Percentiles rank a stretch among this genome's conserved stretches.
phyloP scores from a whole-genome alignment of 164 flowering plant genomes.

The Vitis amurensis region DNA sequence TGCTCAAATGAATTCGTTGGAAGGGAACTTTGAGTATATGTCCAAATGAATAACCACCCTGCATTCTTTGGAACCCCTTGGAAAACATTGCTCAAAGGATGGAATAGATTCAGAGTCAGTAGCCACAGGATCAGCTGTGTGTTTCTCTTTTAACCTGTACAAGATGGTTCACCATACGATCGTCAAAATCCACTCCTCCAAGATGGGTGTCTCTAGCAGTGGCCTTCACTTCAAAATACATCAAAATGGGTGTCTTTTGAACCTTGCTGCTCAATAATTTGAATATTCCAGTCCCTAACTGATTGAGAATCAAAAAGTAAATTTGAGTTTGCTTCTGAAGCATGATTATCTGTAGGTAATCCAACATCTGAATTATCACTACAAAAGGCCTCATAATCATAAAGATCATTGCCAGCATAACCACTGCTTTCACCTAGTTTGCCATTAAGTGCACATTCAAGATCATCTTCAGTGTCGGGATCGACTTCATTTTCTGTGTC shows the following conservation, averaged over 20 bases:
- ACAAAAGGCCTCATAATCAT: conserved; percentile 77
- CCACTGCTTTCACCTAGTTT: conserved; percentile 88
- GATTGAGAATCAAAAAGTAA: conserved; percentile 26
- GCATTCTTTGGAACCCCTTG: no score
- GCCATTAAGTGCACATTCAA: conserved; percentile 76
- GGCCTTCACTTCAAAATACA: conserved; percentile 51
- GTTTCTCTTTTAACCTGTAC: conserved; percentile 54
- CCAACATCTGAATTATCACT: conserved; percentile 57
- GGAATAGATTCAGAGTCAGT: no score
- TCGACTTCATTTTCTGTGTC: conserved; percentile 85
- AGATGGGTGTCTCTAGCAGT: conserved; percentile 65
- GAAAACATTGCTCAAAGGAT: no score
- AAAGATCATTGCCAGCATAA: conserved; percentile 81
- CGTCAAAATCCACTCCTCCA: conserved; percentile 60
- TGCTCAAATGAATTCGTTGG: no score
- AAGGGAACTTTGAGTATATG: no score
- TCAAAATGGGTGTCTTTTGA: no score
- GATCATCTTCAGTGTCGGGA: conserved; percentile 70
- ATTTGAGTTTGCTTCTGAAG: no score
- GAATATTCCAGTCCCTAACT: conserved; percentile 10
- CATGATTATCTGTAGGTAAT: no score
- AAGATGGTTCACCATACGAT: conserved; percentile 51
- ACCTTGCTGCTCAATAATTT: no score
- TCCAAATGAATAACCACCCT: no score
- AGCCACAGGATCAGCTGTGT: conserved; percentile 7